Evolutionary conservation across 1,284 basidiomycete species (phyloP), one percentile per base, ranked within the genome.

Genomic region (Inonotus hispidus): DNA sequence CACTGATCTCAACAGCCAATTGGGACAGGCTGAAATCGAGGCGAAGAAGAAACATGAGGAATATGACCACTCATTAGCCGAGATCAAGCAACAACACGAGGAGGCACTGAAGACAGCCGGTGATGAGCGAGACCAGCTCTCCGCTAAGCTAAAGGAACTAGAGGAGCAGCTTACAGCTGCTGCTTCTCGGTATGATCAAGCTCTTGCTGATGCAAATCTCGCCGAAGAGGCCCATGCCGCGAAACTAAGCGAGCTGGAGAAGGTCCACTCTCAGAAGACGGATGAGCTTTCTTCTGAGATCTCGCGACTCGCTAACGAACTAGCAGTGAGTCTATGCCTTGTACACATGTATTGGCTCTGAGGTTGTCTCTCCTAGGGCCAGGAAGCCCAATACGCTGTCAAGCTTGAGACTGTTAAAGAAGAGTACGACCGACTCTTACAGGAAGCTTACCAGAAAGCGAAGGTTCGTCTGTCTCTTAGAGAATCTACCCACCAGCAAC

Each of bases 361-460:
- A 45, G 54, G 29, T 6, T n/a, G 16, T n/a, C 55, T 1, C 49
- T 7, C 3, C n/a, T 13, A 46, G 90, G 76, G 77, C 58, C 83
- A 91, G 76, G 87, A 90, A 69, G 74, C 80, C 5, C 78, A 84
- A 60, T 91, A 90, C 70, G 77, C 80, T 68, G 76, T 77, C 3
- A 86, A 85, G 72, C 80, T 92, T 23, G 82, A 85, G 19, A 79
- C 71, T 11, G 82, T 91, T 43, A 85, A 86, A 68, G 79, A 75
- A 16, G 87, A 91, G 67, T 86, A 91, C 63, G 78, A 80, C n/a
- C 73, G 77, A 58, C 75, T 84, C 29, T 72, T 92, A 25, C 75
- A 85, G 66, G 82, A 88, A 63, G 85, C 84, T 2, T 92, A 90
- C 69, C 81, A 88, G 65, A 82, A 80, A 56, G 90, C 90, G 14